A percentile compares a stretch with the other conserved stretches of the same genome.
These are phyloP conservation scores for Mortierella claussenii DNA, from an alignment of 192 early-diverging fungal genomes.

Conservation along the genomic window DNA sequence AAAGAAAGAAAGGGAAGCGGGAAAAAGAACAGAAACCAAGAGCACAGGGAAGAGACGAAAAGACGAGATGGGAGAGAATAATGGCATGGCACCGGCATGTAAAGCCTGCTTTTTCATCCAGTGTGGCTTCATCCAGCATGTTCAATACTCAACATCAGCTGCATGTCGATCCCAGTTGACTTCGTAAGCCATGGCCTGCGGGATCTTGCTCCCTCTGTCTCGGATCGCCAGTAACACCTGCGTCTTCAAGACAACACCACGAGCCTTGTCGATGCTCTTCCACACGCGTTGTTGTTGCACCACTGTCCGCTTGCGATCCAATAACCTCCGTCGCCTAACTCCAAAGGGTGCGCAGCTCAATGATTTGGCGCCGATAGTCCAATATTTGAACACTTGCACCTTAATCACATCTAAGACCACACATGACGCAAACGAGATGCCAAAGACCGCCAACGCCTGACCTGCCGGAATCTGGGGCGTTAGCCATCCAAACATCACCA, in stretches of 20 bases:
- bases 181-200: slow-evolving; percentile 23
- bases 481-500: slow-evolving; percentile 62
- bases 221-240: slow-evolving; percentile 35
- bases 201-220: slow-evolving; percentile 13
- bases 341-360: slow-evolving; percentile 42
- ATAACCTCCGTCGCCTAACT: slow-evolving; percentile 25
- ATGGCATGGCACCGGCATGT: background rate
- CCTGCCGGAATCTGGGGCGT: slow-evolving; percentile 55
- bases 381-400: slow-evolving; percentile 56
- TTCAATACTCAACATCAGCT: background rate
- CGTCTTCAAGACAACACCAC: slow-evolving; percentile 26
- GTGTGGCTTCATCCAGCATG: background rate
- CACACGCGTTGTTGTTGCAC: slow-evolving; percentile 25
- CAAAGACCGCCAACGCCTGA: slow-evolving; percentile 63
- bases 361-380: slow-evolving; percentile 19
- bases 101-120: background rate
- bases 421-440: slow-evolving; percentile 64
- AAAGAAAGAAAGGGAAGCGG: background rate
- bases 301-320: slow-evolving; percentile 3
- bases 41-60: background rate
- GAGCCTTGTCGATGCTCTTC: slow-evolving; percentile 20
- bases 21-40: background rate
- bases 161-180: slow-evolving; percentile 35
- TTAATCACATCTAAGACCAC: slow-evolving; percentile 75
- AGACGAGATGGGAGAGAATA: background rate